phyloP scores from a whole-genome alignment of 2,329 filamentous ascomycete species.

The Claviceps sp. region DNA sequence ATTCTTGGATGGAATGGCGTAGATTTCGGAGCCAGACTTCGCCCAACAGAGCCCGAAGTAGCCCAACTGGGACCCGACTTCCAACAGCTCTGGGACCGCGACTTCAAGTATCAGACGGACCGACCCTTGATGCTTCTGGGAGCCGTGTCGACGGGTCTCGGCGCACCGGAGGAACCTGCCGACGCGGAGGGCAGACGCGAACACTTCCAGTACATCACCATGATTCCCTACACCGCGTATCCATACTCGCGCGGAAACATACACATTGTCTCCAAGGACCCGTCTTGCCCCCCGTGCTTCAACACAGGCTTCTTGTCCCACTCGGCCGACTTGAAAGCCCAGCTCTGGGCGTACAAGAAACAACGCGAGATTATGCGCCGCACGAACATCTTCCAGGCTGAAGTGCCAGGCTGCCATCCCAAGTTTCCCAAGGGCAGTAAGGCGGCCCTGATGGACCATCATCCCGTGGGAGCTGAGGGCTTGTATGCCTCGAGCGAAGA shows the following conservation, averaged over 20 bases:
- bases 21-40: conserved; percentile 42
- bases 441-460: conserved; percentile 19
- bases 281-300: conserved; percentile 36
- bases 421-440: conserved; percentile 26
- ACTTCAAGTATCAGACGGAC: conserved; percentile 31
- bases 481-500: conserved; percentile 15
- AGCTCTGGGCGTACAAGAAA: conserved; percentile 51
- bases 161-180: neutral
- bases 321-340: conserved; percentile 40
- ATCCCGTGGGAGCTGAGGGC: conserved; percentile 7
- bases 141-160: conserved; percentile 16
- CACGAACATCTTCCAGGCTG: conserved; percentile 35
- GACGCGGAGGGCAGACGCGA: conserved; percentile 1
- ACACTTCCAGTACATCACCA: conserved; percentile 33
- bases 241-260: conserved; percentile 47
- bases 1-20: conserved; percentile 44
- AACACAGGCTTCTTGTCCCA: conserved; percentile 36
- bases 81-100: conserved; percentile 37
- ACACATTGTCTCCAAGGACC: conserved; percentile 37
- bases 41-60: conserved; percentile 39
- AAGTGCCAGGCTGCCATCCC: conserved; percentile 27
- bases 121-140: conserved; percentile 34
- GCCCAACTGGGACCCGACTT: conserved; percentile 38
- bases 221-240: conserved; percentile 41
- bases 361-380: conserved; percentile 45